These are phyloP conservation scores for Pilatotrama ljubarskyi DNA, from an alignment of 768 basidiomycete genomes.

Conservation along the genomic window DNA sequence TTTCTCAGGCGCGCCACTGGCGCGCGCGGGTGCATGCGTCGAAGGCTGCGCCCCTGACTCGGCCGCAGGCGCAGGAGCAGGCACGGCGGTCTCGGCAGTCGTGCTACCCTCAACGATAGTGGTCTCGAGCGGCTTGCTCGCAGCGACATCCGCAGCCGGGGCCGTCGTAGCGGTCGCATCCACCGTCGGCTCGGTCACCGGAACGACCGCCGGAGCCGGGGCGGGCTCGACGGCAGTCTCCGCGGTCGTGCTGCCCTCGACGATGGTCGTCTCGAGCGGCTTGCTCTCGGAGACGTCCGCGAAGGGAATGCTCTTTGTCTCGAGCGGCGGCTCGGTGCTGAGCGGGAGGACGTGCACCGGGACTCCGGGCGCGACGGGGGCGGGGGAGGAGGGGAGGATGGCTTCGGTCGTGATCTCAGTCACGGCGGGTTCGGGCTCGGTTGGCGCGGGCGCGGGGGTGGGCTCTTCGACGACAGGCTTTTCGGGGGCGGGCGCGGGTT, in stretches of 20 bases:
- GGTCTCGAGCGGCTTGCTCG: constrained; percentile 5
- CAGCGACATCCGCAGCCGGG: constrained; percentile 1
- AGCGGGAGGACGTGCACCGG: constrained; percentile 25
- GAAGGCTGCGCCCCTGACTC: constrained; percentile 1
- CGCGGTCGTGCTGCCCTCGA: constrained; percentile 21
- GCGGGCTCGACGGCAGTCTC: constrained; percentile 7
- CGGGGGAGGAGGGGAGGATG: constrained; percentile 14
- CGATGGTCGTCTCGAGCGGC: constrained; percentile 21
- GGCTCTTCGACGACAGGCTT: too few species aligned
- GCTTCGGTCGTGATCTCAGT: constrained; percentile 6
- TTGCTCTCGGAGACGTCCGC: constrained; percentile 18
- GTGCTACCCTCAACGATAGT: constrained; percentile 9
- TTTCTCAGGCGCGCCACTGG: too few species aligned
- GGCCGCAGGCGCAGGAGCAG: constrained; percentile 9
- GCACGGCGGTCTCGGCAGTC: constrained; percentile 8
- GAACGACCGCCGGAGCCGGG: not conserved
- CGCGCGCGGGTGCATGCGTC: not conserved
- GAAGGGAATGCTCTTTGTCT: not conserved
- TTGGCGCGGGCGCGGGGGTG: constrained; percentile 7
- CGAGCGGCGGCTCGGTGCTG: constrained; percentile 6
- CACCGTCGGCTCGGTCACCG: constrained; percentile 13
- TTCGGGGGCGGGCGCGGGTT: not conserved
- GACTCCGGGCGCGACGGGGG: constrained; percentile 19
- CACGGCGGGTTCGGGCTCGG: constrained; percentile 17
- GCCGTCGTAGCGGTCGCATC: not conserved